Base-by-base conservation (phyloP, 2,329 filamentous ascomycete species). In the Teratosphaeria zuluensis region DNA sequence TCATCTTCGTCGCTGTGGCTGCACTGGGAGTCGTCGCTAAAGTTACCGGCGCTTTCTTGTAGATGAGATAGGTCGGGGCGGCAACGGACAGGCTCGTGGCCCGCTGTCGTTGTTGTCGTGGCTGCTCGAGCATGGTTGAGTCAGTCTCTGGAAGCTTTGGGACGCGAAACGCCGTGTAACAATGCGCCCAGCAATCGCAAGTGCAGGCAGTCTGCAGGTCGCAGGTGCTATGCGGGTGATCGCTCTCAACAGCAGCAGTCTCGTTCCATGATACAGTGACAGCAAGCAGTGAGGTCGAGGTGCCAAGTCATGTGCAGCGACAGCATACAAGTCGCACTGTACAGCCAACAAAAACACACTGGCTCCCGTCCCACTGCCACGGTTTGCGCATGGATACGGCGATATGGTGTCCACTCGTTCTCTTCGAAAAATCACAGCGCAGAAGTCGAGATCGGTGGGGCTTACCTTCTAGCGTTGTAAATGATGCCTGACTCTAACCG, bases 1-100 rank as follows among this genome's bases (percentile, higher is more conserved):
- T 69, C 69, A 72, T 72, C 60, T 58, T 58, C 53, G 24, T 53
- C 7, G 56, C 30, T 32, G 53, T 46, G 32, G 52, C 30, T 11
- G 52, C 46, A 52, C 42, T 33, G 6, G 38, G 28, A 16, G 56
- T 57, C 21, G 56, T 48, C 16, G 46, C n/a, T 21, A 38, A 42
- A 24, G 53, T 32, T 24, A 51, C 12, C 14, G 35, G n/a, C 19
- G 53, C 53, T 21, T 48, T 48, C 19, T 48, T 48, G 42, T 19
- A 7, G 16, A 48, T 16, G 11, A 21, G 16, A 14, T 38, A 35
- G 35, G 53, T 24, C 4, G 53, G 53, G 30, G 35, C 21, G 31
- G 38, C 14, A 21, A 21, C 35, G 14, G 16, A n/a, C 12, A 38
- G 53, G 30, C 53, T 55, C 11, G 31, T 24, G 8, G 42, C 21